These are phyloP conservation scores for Scytalidium lignicola DNA, from an alignment of 2,329 filamentous ascomycete genomes.

Conservation along the genomic window DNA sequence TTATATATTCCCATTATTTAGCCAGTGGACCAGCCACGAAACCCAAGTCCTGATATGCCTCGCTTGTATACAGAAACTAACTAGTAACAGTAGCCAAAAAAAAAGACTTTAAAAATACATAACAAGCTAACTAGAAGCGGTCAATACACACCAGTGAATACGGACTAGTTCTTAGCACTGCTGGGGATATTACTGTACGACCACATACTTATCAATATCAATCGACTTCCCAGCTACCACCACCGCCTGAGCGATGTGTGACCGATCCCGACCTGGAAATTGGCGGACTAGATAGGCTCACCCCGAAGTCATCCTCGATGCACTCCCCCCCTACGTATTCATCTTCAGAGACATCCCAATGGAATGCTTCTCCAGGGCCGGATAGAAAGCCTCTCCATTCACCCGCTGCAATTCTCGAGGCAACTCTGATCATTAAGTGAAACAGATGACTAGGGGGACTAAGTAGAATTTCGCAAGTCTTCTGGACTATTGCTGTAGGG, in stretches of 20 bases:
- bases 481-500: slow-evolving; percentile 64
- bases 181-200: no score
- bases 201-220: background rate
- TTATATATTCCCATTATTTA: no score
- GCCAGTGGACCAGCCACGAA: no score
- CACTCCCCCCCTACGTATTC: slow-evolving; percentile 45
- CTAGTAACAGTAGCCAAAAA: no score
- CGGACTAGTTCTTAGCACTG: no score
- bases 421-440: slow-evolving; percentile 74
- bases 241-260: background rate
- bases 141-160: no score
- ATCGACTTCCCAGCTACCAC: background rate
- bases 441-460: slow-evolving; percentile 78
- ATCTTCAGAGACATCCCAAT: slow-evolving; percentile 52
- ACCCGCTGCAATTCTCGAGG: slow-evolving; percentile 64
- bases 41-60: no score
- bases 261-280: background rate
- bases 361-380: slow-evolving; percentile 48
- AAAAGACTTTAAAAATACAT: no score
- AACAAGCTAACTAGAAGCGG: no score
- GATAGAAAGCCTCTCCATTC: slow-evolving; percentile 58
- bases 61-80: no score
- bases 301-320: slow-evolving; percentile 54
- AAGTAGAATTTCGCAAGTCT: slow-evolving; percentile 71
- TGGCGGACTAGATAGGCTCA: slow-evolving; percentile 19